These are phyloP conservation scores for Neofusicoccum ribis DNA, from an alignment of 2,329 filamentous ascomycete species.

Conservation along the genomic window DNA sequence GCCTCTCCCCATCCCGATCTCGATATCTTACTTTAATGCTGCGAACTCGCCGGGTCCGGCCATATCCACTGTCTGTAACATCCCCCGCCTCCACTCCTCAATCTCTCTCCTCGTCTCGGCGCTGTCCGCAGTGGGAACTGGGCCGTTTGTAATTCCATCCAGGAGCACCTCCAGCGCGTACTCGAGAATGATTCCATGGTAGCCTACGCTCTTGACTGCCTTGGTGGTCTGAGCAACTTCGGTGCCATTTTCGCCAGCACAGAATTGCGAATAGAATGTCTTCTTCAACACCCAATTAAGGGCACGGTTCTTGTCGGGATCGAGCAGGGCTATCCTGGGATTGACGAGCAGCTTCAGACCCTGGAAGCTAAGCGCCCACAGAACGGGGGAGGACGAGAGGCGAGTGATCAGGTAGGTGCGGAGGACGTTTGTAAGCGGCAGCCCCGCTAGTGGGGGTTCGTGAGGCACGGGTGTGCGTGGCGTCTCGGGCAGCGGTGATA, in stretches of 20 bases:
- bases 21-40: constrained; percentile 42
- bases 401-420: constrained; percentile 18
- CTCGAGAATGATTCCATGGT: constrained; percentile 80
- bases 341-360: constrained; percentile 6
- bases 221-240: constrained; percentile 68
- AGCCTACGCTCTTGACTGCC: constrained; percentile 68
- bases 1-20: too few species aligned
- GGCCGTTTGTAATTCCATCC: constrained; percentile 23
- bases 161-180: constrained; percentile 70
- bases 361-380: neutral
- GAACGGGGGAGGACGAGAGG: neutral
- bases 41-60: constrained; percentile 49
- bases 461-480: neutral
- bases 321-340: neutral
- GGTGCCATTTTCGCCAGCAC: constrained; percentile 70
- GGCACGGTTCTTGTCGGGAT: constrained; percentile 45
- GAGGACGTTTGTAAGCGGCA: constrained; percentile 13
- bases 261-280: constrained; percentile 89
- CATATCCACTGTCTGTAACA: constrained; percentile 65
- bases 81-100: constrained; percentile 69
- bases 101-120: constrained; percentile 63
- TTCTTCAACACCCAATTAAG: constrained; percentile 71
- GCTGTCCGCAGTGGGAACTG: constrained; percentile 23
- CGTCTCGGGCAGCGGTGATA: neutral
- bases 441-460: neutral